These are phyloP conservation scores for Otatea glauca DNA, from an alignment of 176 grass and related monocot species.

Conservation along the genomic window DNA sequence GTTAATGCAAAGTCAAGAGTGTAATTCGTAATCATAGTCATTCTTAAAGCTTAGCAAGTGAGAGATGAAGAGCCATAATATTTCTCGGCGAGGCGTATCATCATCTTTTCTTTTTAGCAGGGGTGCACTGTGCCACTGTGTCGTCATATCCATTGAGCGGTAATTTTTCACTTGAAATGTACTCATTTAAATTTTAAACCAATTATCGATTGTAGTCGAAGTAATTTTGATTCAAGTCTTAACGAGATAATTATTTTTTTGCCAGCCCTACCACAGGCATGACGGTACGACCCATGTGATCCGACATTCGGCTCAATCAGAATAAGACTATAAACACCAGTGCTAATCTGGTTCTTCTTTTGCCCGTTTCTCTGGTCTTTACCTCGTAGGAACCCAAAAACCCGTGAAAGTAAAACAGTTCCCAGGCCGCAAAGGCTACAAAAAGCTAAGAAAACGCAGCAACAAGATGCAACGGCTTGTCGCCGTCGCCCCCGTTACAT, in stretches of 20 bases:
- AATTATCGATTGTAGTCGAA: too few species aligned
- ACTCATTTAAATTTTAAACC: too few species aligned
- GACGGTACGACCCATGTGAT: neutral
- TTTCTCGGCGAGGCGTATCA: neutral
- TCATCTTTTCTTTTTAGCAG: neutral
- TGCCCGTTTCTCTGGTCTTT: neutral
- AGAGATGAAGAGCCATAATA: neutral
- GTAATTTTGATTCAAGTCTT: too few species aligned
- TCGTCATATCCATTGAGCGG: too few species aligned
- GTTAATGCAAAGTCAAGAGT: neutral
- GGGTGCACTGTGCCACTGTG: neutral
- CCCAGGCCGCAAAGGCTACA: neutral
- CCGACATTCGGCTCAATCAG: neutral
- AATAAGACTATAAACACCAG: neutral
- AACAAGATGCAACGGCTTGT: neutral
- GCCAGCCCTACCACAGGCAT: neutral
- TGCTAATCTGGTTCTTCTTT: neutral
- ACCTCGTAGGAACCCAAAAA: neutral
- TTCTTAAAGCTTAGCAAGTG: neutral
- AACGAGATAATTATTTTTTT: too few species aligned
- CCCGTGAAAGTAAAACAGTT: neutral
- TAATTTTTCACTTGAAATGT: too few species aligned
- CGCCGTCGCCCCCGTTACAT: constrained; percentile 14
- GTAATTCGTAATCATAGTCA: neutral
- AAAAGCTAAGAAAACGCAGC: neutral